These are phyloP conservation scores for Ogataea glucozyma DNA, from an alignment of 805 yeast genomes.

Conservation along the genomic window DNA sequence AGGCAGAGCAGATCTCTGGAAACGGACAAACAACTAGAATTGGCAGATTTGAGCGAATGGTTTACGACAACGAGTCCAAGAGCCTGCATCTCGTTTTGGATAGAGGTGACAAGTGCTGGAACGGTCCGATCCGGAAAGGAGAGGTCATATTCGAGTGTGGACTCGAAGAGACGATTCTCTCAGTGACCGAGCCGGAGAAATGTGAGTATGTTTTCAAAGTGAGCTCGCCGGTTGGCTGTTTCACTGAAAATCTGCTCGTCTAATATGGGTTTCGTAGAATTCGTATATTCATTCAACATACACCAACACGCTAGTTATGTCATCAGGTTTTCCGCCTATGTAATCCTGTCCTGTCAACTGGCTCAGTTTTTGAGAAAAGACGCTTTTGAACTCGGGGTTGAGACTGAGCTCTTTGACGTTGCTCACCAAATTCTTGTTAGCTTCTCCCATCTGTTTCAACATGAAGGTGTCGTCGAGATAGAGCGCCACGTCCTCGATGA, in stretches of 20 bases:
- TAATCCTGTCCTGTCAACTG: conserved; percentile 66
- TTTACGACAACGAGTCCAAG: conserved; percentile 14
- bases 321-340: conserved; percentile 95
- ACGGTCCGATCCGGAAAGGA: conserved; percentile 84
- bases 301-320: conserved; percentile 79
- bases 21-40: conserved; percentile 49
- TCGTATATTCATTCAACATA: conserved; percentile 43
- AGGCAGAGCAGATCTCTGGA: conserved; percentile 54
- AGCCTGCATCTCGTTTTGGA: conserved; percentile 38
- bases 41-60: conserved; percentile 42
- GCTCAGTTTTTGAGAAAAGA: conserved; percentile 78
- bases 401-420: conserved; percentile 69
- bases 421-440: conserved; percentile 58
- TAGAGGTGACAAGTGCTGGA: conserved; percentile 86
- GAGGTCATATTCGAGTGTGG: conserved; percentile 70
- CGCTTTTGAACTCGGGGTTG: conserved; percentile 76
- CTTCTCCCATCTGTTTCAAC: conserved; percentile 40
- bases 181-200: conserved; percentile 85
- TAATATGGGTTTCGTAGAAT: neutral
- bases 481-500: conserved; percentile 67
- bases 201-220: conserved; percentile 69
- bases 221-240: conserved; percentile 49
- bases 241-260: conserved; percentile 19
- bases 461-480: conserved; percentile 59
- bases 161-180: conserved; percentile 48